Base-by-base conservation (phyloP, 2,329 filamentous ascomycete species). In the Karstenula rhodostoma region DNA sequence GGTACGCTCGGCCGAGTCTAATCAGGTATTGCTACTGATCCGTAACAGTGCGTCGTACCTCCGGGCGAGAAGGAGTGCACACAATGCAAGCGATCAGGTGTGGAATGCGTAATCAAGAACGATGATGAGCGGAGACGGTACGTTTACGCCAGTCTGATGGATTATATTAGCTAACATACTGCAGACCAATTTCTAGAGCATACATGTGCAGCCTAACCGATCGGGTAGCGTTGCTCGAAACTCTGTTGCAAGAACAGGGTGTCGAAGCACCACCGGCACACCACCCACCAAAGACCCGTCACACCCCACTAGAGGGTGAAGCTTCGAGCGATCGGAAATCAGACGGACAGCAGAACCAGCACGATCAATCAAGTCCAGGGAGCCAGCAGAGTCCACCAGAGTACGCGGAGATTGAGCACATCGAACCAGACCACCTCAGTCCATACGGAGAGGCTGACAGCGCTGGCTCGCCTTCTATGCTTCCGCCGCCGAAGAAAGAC, bases 181-280 rank as follows among this genome's bases (percentile, higher is more conserved):
- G 32, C 47, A 86, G 84, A 40, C 85, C 85, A 8, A 85, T 86
- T 35, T 86, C 84, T 22, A 83, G 85, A 69, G 85, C 85, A 56
- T 87, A 86, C 71, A 85, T 86, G 80, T 83, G 82, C 43, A 86
- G 84, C 1, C 75, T 87, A 12, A 84, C 84, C n/a, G 83, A 84
- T 25, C 80, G 85, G 4, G 84, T 86, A 46, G 75, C 79, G 8
- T 64, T 86, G 61, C 77, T 87, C 0, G 85, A 87, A 73, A 73
- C 73, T 17, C 79, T 86, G 80, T 78, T 87, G 4, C 69, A 80
- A 58, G 82, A 85, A 42, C 80, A 79, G 35, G 84, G 84, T 52
- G 78, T 83, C 19, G 77, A 79, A 1, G 79, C 82, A 23, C 84
- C 85, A 10, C 82, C 83, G 15, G 82, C 83, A 15, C 77, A 79